Evolutionary conservation across 768 basidiomycete species (phyloP).

Genomic region (Tricholoma furcatifolium): DNA sequence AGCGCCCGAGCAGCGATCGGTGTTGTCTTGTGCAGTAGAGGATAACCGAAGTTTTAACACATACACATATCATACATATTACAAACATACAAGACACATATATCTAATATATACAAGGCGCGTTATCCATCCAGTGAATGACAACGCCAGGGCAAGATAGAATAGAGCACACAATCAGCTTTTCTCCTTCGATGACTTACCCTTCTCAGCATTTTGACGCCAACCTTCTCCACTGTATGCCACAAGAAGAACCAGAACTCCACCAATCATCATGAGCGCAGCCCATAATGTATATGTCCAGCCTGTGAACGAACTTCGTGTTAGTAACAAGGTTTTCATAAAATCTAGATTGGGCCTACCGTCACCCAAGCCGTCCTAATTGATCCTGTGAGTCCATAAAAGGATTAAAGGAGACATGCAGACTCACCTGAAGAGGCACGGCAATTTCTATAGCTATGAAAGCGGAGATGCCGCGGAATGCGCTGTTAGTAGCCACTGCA

Average conservation of each 20-base stretch:
- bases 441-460: conserved; percentile 72
- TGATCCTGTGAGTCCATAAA: not conserved
- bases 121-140: no score
- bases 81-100: no score
- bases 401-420: not conserved
- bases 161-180: not conserved
- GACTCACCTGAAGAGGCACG: conserved; percentile 64
- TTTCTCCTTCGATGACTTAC: conserved; percentile 28
- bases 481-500: conserved; percentile 75
- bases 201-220: conserved; percentile 49
- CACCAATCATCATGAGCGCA: conserved; percentile 48
- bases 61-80: no score
- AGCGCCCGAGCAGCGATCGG: no score
- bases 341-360: conserved; percentile 36
- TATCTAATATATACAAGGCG: no score
- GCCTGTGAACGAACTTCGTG: conserved; percentile 25
- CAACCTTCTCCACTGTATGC: conserved; percentile 57
- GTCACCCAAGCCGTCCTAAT: conserved; percentile 70
- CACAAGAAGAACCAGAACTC: conserved; percentile 58
- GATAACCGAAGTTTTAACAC: no score
- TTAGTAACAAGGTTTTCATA: not conserved
- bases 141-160: not conserved
- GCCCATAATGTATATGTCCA: conserved; percentile 71
- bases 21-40: no score
- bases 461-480: conserved; percentile 67